Conservation (phyloP, 768 basidiomycete species). For the Coprinopsis strossmayeri region DNA sequence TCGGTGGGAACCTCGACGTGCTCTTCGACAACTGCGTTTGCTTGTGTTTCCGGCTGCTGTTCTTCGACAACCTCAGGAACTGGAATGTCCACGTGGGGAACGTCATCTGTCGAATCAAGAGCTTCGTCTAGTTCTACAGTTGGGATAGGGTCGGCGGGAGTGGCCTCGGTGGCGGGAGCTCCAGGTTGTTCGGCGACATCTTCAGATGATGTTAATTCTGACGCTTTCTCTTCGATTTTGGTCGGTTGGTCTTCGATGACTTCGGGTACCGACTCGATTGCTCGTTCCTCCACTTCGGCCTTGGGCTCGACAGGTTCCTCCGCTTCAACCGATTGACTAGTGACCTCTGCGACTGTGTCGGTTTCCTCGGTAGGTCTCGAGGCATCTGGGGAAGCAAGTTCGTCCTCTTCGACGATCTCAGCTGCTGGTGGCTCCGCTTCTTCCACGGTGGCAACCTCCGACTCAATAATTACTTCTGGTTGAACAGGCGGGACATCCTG, state of each 20-base stretch:
- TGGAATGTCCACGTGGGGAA: neutral
- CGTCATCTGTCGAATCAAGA: too few relatives aligned
- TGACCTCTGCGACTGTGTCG: neutral
- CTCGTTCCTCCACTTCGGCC: neutral
- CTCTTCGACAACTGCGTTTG: too few relatives aligned
- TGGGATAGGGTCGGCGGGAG: neutral
- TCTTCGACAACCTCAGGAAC: slow-evolving; percentile 4
- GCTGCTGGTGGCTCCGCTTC: too few relatives aligned
- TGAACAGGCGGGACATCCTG: too few relatives aligned
- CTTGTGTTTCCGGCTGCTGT: too few relatives aligned
- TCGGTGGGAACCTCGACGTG: too few relatives aligned
- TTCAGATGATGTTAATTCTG: neutral
- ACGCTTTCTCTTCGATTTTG: neutral
- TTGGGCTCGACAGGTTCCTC: neutral
- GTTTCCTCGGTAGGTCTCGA: too few relatives aligned
- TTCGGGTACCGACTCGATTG: neutral
- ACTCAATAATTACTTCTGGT: too few relatives aligned
- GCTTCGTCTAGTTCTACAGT: neutral
- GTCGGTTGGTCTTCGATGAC: neutral
- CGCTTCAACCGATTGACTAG: neutral
- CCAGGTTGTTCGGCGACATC: neutral
- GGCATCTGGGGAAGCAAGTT: too few relatives aligned
- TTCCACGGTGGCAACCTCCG: too few relatives aligned
- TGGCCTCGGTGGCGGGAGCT: neutral
- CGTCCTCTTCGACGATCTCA: too few relatives aligned